phyloP scores from a whole-genome alignment of 768 basidiomycete species.

The Naganishia antarctica region DNA sequence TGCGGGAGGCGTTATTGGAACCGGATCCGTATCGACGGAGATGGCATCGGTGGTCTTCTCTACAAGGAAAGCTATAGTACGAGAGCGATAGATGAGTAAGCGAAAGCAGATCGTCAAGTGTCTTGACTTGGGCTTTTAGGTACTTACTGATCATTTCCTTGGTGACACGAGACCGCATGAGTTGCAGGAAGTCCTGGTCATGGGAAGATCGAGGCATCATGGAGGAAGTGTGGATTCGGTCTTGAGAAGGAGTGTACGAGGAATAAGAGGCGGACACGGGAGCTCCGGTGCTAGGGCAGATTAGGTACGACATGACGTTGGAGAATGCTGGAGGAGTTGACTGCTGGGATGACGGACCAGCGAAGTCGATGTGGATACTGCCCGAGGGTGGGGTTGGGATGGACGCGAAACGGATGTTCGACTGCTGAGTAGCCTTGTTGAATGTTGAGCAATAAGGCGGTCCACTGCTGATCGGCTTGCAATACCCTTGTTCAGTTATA shows the following conservation, averaged over 20 bases:
- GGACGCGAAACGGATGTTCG: background rate
- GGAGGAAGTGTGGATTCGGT: slow-evolving; percentile 27
- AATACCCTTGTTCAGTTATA: too few relatives aligned
- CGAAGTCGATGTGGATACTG: slow-evolving; percentile 1
- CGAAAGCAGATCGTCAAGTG: too few relatives aligned
- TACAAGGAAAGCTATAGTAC: slow-evolving; percentile 19
- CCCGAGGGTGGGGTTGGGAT: background rate
- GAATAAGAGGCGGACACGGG: slow-evolving; percentile 18
- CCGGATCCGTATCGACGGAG: slow-evolving; percentile 19
- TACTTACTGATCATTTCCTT: slow-evolving; percentile 31
- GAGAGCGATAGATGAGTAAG: background rate
- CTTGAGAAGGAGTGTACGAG: slow-evolving; percentile 17
- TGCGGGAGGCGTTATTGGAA: slow-evolving; percentile 21
- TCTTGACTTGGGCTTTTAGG: background rate
- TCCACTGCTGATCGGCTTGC: too few relatives aligned
- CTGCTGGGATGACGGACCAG: slow-evolving; percentile 17
- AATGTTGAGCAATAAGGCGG: too few relatives aligned
- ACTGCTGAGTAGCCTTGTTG: background rate
- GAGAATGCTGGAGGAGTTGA: slow-evolving; percentile 18
- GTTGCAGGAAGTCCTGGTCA: slow-evolving; percentile 25
- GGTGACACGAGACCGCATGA: slow-evolving; percentile 24
- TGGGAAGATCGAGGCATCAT: slow-evolving; percentile 28
- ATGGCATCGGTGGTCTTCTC: slow-evolving; percentile 25
- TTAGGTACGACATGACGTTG: slow-evolving; percentile 13
- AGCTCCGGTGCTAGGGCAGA: slow-evolving; percentile 14